phyloP scores from a whole-genome alignment of 768 basidiomycete genomes.

The Russula compacta region DNA sequence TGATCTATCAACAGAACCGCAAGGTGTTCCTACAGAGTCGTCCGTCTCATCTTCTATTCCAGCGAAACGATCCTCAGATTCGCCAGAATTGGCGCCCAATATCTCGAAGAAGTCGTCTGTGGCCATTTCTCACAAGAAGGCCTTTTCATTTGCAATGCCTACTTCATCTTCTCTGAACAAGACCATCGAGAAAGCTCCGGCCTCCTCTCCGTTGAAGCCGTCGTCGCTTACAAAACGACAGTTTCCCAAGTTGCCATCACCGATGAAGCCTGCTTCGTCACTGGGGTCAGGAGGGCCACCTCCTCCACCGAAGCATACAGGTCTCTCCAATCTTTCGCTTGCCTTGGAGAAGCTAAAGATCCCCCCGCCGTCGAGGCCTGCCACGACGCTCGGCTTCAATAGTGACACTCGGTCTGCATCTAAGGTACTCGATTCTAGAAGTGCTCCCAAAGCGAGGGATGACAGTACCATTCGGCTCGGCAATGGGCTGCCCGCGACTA shows the following conservation, averaged over 20 bases:
- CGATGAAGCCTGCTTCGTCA: slow-evolving; percentile 14
- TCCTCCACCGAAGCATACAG: slow-evolving; percentile 18
- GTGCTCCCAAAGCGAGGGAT: slow-evolving; percentile 12
- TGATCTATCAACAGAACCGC: slow-evolving; percentile 3
- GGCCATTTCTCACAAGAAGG: slow-evolving; percentile 4
- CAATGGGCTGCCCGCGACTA: neutral
- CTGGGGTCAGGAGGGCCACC: slow-evolving; percentile 1
- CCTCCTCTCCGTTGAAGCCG: slow-evolving; percentile 12
- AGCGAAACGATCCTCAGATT: neutral
- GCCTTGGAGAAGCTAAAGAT: slow-evolving; percentile 64
- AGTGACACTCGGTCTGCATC: slow-evolving; percentile 23
- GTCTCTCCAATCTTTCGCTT: slow-evolving; percentile 53
- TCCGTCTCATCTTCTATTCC: neutral
- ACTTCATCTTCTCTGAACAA: slow-evolving; percentile 19
- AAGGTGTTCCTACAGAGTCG: neutral
- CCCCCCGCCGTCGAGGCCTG: slow-evolving; percentile 57
- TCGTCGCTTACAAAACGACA: slow-evolving; percentile 8
- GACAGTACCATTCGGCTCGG: slow-evolving; percentile 13
- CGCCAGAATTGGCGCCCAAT: neutral
- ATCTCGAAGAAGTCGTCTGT: neutral
- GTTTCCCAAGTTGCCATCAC: slow-evolving; percentile 2
- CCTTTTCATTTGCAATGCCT: slow-evolving; percentile 19
- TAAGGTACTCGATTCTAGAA: slow-evolving; percentile 16
- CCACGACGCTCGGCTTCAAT: slow-evolving; percentile 63
- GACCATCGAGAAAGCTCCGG: slow-evolving; percentile 2